Evolutionary conservation across 208 protist genomes (phyloP), one percentile per base, ranked within the genome.

Genomic region (Tritrichomonas musculus): DNA sequence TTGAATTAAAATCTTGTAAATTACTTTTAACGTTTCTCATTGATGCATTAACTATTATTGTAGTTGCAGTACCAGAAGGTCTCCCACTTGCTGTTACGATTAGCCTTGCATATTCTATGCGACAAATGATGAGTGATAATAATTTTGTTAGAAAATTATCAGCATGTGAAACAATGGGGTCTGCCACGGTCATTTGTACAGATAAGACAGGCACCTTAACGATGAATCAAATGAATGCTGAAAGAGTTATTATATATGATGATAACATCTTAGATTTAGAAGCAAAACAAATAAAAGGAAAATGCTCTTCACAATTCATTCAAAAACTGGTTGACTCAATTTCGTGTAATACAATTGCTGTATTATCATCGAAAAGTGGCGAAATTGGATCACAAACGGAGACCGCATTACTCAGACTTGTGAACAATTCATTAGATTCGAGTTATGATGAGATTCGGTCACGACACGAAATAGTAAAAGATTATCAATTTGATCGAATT

Each of bases 1-100:
- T 77, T 93, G 33, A 5, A 55, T 88, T 13, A 30, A 33, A 14
- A 25, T 0, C 77, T 4, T 11, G 17, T 73, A 36, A 92, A 50
- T 33, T 73, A n/a, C 0, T 92, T 13, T 22, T 92, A 13, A 33
- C 33, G 2, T 92, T 73, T 92, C 22, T 92, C 3, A 64, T 92
- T 49, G 44, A 44, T 39, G 88, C 88, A 30, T 44, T 92, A 30
- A 69, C 88, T 5, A 92, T 92, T 27, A 97, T 97, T 39, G 98
- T 99, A 0, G 98, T 98, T 17, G 98, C 98, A 41, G 99, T 99
- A 82, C 98, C 98, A 25, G 98, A 99, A 94, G 98, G 98, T 41
- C 96, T 99, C 3, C 97, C 98, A 13, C 96, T 97, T 39, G 97
- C 98, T 14, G 97, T 98, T 17, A 98, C 98, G 0, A 98, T 97